Percentiles rank a stretch among this genome's conserved stretches.
Evolutionary conservation across 352 stramenopile species (phyloP).

Genomic region (Pythium chondricola): DNA sequence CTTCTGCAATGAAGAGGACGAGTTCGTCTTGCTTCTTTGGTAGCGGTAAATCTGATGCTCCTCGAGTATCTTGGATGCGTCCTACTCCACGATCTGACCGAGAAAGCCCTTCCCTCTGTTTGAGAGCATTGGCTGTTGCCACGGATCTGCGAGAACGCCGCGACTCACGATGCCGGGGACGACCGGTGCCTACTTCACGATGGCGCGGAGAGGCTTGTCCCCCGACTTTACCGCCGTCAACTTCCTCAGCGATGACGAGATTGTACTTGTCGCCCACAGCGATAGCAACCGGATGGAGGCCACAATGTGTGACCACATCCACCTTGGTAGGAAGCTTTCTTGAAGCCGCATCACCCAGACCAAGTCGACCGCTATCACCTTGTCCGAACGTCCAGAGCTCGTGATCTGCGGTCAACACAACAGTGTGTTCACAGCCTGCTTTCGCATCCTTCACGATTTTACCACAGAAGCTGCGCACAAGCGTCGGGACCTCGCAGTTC

Average conservation of each 20-base stretch:
- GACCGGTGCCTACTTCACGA: background rate
- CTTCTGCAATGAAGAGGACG: background rate
- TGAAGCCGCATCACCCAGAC: constrained; percentile 61
- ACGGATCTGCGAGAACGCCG: background rate
- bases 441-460: constrained; percentile 63
- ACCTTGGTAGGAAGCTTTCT: constrained; percentile 53
- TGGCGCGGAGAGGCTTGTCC: background rate
- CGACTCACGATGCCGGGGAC: background rate
- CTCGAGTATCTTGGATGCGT: too few relatives aligned
- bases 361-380: constrained; percentile 71
- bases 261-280: constrained; percentile 87
- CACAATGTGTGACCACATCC: constrained; percentile 42
- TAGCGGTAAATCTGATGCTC: too few relatives aligned
- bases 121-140: background rate
- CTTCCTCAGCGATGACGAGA: constrained; percentile 55
- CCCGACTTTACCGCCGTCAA: background rate
- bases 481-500: constrained; percentile 52
- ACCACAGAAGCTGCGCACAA: constrained; percentile 37
- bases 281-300: constrained; percentile 57
- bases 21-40: background rate
- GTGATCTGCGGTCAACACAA: constrained; percentile 45
- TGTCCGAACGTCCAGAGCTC: constrained; percentile 81
- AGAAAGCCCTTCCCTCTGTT: background rate
- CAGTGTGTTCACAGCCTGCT: constrained; percentile 76
- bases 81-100: background rate